A percentile compares a stretch with the other conserved stretches of the same genome.
Evolutionary conservation across 1,139 yeast genomes (phyloP).

Genomic region (Yamadazyma triangularis): DNA sequence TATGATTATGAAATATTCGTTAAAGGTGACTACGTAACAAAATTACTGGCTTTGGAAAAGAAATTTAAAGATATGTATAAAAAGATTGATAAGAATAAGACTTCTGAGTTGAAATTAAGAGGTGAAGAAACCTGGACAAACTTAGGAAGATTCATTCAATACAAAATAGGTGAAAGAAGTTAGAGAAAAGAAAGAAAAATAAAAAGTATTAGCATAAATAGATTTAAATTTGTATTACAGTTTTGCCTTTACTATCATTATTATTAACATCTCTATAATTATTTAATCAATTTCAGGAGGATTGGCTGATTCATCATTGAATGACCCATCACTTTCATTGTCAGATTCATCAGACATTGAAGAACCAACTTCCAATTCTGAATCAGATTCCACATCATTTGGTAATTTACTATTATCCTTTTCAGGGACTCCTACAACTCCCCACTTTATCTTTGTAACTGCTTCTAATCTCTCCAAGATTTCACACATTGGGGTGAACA

Average conservation of each 20-base stretch:
- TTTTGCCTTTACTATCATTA: too few relatives aligned
- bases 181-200: too few relatives aligned
- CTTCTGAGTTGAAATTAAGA: slow-evolving; percentile 52
- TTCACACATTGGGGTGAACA: slow-evolving; percentile 77
- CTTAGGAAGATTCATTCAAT: slow-evolving; percentile 70
- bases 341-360: slow-evolving; percentile 12
- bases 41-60: slow-evolving; percentile 44
- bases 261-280: too few relatives aligned
- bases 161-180: slow-evolving; percentile 43
- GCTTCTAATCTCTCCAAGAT: slow-evolving; percentile 66
- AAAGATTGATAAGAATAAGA: slow-evolving; percentile 64
- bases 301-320: slow-evolving; percentile 7
- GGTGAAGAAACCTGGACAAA: slow-evolving; percentile 69
- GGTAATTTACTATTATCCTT: slow-evolving; percentile 18
- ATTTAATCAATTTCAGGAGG: slow-evolving; percentile 25
- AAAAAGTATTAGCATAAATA: too few relatives aligned
- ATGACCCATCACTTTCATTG: slow-evolving; percentile 3
- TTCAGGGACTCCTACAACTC: slow-evolving; percentile 58
- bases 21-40: slow-evolving; percentile 40
- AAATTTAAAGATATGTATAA: slow-evolving; percentile 51
- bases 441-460: slow-evolving; percentile 88
- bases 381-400: slow-evolving; percentile 8
- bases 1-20: slow-evolving; percentile 73
- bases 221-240: too few relatives aligned
- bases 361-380: slow-evolving; percentile 12